Conservation (phyloP, 2,329 filamentous ascomycete species). For the Fusarium chuoi region DNA sequence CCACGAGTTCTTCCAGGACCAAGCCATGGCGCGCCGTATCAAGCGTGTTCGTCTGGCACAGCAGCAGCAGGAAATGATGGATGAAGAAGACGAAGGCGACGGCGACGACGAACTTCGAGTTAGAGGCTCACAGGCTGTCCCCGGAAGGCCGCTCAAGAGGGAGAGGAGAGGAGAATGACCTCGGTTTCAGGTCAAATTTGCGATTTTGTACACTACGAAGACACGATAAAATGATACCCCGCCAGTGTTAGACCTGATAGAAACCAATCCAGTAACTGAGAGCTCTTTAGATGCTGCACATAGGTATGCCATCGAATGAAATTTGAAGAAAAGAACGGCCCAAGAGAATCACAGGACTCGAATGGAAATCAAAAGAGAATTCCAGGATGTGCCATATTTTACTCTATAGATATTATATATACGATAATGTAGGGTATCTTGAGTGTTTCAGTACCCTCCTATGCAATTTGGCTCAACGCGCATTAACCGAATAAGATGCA, state of each 20-base stretch:
- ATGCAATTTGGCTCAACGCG: background rate
- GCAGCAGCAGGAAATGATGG: conserved; percentile 54
- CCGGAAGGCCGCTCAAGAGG: conserved; percentile 38
- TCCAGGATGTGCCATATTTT: background rate
- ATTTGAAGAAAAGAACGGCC: background rate
- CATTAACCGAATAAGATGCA: background rate
- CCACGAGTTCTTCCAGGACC: conserved; percentile 66
- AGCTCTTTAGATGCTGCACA: background rate
- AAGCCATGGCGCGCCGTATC: conserved; percentile 66
- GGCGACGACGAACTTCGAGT: conserved; percentile 40
- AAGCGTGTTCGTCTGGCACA: conserved; percentile 61
- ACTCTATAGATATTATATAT: conserved; percentile 11
- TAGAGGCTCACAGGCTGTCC: conserved; percentile 37
- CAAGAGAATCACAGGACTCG: background rate
- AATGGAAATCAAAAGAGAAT: too few relatives aligned
- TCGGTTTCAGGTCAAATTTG: background rate
- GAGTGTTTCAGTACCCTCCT: conserved; percentile 3
- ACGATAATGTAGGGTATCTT: conserved; percentile 18
- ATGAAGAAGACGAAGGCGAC: conserved; percentile 42
- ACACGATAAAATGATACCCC: conserved; percentile 39
- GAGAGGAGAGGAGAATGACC: conserved; percentile 27
- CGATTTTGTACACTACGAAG: conserved; percentile 19
- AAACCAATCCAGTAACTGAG: background rate
- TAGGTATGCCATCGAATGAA: background rate
- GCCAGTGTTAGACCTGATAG: conserved; percentile 1